phyloP scores from a whole-genome alignment of 2,329 filamentous ascomycete species.

The Trichoderma cornu-damae region DNA sequence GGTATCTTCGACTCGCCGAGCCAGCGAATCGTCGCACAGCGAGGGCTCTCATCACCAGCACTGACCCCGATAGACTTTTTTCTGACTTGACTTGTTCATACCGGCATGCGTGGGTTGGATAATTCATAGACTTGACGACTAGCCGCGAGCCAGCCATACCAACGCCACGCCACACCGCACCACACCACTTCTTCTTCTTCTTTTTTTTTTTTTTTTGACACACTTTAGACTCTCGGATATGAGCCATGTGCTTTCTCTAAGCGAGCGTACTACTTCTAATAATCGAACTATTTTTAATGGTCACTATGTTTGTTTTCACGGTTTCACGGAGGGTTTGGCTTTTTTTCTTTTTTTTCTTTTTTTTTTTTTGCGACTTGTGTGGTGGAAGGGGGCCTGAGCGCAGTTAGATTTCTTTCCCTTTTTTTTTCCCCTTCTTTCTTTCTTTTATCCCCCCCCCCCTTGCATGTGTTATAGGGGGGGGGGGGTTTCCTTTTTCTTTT shows the following conservation, averaged over 20 bases:
- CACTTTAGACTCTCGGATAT: background rate
- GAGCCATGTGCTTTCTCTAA: background rate
- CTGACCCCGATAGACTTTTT: background rate
- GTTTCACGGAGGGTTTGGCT: background rate
- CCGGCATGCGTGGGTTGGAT: background rate
- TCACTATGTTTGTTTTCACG: background rate
- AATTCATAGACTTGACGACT: background rate
- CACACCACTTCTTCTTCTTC: too few relatives aligned
- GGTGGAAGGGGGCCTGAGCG: background rate
- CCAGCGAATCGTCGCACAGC: constrained; percentile 33
- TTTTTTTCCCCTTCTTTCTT: background rate
- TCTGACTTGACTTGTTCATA: background rate
- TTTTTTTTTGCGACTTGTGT: background rate
- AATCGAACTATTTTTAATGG: background rate
- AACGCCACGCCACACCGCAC: too few relatives aligned
- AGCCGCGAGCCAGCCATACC: background rate
- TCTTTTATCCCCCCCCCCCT: background rate
- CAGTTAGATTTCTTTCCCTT: background rate
- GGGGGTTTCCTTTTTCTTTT: background rate
- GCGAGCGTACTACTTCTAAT: background rate
- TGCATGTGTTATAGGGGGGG: background rate
- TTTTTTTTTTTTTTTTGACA: background rate
- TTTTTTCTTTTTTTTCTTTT: too few relatives aligned
- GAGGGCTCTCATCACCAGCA: constrained; percentile 19
- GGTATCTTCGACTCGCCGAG: constrained; percentile 34